A percentile compares a stretch with the other conserved stretches of the same genome.
Evolutionary conservation across 1,284 basidiomycete genomes (phyloP).

Genomic region (Papiliotrema fonsecae): DNA sequence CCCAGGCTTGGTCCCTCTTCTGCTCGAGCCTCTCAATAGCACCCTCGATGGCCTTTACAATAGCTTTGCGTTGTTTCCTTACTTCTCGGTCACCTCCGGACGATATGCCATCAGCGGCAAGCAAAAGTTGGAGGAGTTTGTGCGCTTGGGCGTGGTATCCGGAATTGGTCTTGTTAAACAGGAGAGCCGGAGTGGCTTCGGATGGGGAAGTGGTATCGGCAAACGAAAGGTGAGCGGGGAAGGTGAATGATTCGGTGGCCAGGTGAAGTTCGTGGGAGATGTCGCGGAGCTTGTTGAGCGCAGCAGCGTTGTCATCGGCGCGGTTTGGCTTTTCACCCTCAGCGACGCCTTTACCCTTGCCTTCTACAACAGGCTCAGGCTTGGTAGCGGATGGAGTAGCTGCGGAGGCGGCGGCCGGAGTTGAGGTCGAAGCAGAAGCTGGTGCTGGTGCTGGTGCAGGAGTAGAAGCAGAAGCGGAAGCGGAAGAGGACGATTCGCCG

Average conservation of each 20-base stretch:
- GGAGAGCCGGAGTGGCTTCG: conserved; percentile 36
- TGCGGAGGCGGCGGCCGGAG: conserved; percentile 2
- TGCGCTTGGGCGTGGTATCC: conserved; percentile 59
- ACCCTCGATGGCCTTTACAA: conserved; percentile 60
- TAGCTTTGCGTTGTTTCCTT: conserved; percentile 55
- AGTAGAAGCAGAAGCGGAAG: background rate
- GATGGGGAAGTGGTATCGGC: conserved; percentile 14
- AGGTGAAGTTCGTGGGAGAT: conserved; percentile 27
- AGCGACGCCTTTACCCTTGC: conserved; percentile 35
- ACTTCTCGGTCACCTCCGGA: conserved; percentile 59
- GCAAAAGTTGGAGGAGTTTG: conserved; percentile 58
- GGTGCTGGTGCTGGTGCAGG: conserved; percentile 4
- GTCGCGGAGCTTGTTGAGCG: conserved; percentile 23
- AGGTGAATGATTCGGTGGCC: conserved; percentile 28
- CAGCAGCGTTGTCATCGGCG: conserved; percentile 41
- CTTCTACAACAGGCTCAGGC: conserved; percentile 2
- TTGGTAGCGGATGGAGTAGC: conserved; percentile 10
- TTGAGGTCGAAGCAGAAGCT: background rate
- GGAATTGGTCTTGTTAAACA: conserved; percentile 56
- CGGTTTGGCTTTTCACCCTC: conserved; percentile 45
- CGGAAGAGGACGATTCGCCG: background rate
- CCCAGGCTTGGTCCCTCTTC: conserved; percentile 46
- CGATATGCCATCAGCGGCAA: conserved; percentile 62
- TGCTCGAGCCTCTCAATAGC: conserved; percentile 57
- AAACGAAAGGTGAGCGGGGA: conserved; percentile 37